phyloP scores from a whole-genome alignment of 768 basidiomycete species.

The Cystofilobasidium bisporidii region DNA sequence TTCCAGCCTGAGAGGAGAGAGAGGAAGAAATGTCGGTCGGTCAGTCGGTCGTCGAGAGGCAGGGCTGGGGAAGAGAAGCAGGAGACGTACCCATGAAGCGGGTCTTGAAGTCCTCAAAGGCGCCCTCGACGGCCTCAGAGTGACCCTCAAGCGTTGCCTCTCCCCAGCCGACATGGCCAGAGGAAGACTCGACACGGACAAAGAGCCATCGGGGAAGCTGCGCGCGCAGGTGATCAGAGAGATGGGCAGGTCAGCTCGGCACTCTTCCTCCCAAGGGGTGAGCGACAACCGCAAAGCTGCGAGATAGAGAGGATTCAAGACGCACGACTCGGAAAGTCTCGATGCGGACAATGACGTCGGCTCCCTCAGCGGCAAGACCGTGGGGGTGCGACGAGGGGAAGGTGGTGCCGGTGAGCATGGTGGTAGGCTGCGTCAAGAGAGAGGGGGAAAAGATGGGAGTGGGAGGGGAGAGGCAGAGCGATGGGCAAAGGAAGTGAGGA shows the following conservation, averaged over 20 bases:
- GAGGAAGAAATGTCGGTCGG: background rate
- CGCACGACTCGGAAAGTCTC: constrained; percentile 57
- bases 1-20: constrained; percentile 28
- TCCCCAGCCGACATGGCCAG: constrained; percentile 62
- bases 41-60: too few relatives aligned
- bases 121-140: constrained; percentile 64
- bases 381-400: constrained; percentile 20
- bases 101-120: constrained; percentile 51
- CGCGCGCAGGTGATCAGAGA: too few relatives aligned
- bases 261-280: too few relatives aligned
- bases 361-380: constrained; percentile 17
- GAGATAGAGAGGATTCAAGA: background rate
- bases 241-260: too few relatives aligned
- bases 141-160: constrained; percentile 59
- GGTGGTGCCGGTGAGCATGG: constrained; percentile 10
- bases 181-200: constrained; percentile 56
- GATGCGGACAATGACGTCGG: constrained; percentile 36
- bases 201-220: constrained; percentile 49
- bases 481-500: too few relatives aligned
- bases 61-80: too few relatives aligned
- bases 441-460: background rate
- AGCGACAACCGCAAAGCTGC: too few relatives aligned
- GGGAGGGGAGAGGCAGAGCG: background rate
- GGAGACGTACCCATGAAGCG: constrained; percentile 49
- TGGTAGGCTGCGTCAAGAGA: background rate